Base-by-base conservation (phyloP, 768 basidiomycete genomes). In the Mycena vitilis region DNA sequence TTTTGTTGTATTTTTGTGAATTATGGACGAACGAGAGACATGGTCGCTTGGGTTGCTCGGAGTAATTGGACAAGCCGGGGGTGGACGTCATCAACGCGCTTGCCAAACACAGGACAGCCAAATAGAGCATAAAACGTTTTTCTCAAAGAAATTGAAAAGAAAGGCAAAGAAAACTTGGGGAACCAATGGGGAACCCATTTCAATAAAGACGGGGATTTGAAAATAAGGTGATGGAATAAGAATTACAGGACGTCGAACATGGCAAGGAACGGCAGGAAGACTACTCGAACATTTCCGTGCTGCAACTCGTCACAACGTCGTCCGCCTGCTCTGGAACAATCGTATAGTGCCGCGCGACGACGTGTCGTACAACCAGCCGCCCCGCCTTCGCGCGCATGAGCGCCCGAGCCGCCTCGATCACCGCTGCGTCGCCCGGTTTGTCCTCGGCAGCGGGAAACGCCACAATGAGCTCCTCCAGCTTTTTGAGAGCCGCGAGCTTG, bases 11-110 rank as follows among this genome's bases (percentile, higher is more conserved):
- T 23, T 22, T 34, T 25, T 23, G 9, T 13, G n/a, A 20, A 42
- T 13, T 20, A 18, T 38, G 16, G 49, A 57, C 73, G 15, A 37
- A 74, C 73, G 49, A 85, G 77, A 16, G 82, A 83, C 84, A 84
- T 82, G 69, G 67, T 65, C 34, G 71, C 25, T 65, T 47, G 3
- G 13, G 58, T 45, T 37, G 53, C 30, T 6, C n/a, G 30, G 11
- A 53, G 52, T 20, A 34, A 52, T 25, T 16, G 44, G 23, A 6
- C 23, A 23, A 53, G 25, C 51, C 53, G 52, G 49, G 49, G 23
- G 15, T 30, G 36, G 48, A 62, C 49, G 60, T 62, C 60, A 62
- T 62, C 49, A 38, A 52, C 10, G 60, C 10, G n/a, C 13, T 9
- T 12, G 49, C 49, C 60, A 62, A 52, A 53, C 51, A 62, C 22